Percentiles rank a stretch among this genome's conserved stretches.
phyloP scores from a whole-genome alignment of 371 early-diverging fungal genomes.

The Funneliformis caledonium region DNA sequence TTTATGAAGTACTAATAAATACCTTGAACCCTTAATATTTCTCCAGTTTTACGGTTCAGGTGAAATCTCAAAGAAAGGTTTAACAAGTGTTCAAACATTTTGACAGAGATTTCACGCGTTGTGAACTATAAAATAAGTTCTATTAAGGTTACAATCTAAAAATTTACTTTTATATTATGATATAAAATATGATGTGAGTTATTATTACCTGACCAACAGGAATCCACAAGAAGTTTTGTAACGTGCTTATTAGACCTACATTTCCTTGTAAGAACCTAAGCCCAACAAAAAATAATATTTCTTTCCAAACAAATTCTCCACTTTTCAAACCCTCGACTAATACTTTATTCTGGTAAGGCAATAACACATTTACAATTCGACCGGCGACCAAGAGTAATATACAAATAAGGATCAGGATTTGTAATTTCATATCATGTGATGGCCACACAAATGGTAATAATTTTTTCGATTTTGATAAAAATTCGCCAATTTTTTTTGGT shows the following conservation, averaged over 20 bases:
- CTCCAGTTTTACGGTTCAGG: conserved; percentile 92
- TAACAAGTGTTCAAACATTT: conserved; percentile 82
- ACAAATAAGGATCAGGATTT: conserved; percentile 72
- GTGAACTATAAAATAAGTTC: conserved; percentile 58
- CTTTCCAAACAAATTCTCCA: conserved; percentile 38
- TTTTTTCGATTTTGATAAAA: conserved; percentile 26
- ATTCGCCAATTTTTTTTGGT: conserved; percentile 17
- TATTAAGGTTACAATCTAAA: background rate
- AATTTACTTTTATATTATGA: background rate
- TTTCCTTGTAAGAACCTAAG: conserved; percentile 79
- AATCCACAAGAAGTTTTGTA: conserved; percentile 87
- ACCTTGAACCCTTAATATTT: conserved; percentile 70
- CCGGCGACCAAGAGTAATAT: conserved; percentile 71
- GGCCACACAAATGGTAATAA: conserved; percentile 87
- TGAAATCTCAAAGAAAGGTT: conserved; percentile 84
- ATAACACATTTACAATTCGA: conserved; percentile 78
- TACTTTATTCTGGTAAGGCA: conserved; percentile 81
- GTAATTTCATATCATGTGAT: conserved; percentile 61
- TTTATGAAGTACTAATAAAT: background rate
- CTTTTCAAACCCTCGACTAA: conserved; percentile 71
- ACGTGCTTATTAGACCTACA: conserved; percentile 76
- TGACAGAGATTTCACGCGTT: conserved; percentile 85
- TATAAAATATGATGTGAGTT: background rate
- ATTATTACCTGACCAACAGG: conserved; percentile 75
- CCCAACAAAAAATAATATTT: conserved; percentile 59